These are phyloP conservation scores for Actinomortierella wolfii DNA, from an alignment of 371 early-diverging fungal species.

Conservation along the genomic window DNA sequence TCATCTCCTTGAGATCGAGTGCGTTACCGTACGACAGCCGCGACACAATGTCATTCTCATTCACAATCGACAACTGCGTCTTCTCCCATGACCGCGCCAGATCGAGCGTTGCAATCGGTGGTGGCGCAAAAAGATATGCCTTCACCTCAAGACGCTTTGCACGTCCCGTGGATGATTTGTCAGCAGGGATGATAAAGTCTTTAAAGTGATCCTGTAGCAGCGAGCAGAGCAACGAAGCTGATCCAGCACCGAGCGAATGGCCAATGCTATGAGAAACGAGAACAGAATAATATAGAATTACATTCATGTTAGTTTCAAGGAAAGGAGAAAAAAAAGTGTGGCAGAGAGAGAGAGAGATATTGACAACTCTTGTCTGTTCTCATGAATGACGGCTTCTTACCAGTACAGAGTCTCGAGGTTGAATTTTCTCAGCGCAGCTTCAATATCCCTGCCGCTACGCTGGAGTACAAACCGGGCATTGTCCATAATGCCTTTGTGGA, in stretches of 20 bases:
- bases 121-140: conserved; percentile 63
- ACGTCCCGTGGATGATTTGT: conserved; percentile 15
- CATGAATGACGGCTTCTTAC: conserved; percentile 6
- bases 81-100: conserved; percentile 67
- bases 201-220: conserved; percentile 40
- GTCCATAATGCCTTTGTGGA: conserved; percentile 83
- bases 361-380: no score
- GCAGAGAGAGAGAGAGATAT: neutral
- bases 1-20: conserved; percentile 65
- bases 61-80: conserved; percentile 75
- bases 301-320: no score
- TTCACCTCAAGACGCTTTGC: conserved; percentile 48
- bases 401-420: conserved; percentile 44
- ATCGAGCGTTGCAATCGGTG: conserved; percentile 73
- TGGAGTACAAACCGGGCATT: conserved; percentile 69
- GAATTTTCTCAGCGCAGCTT: conserved; percentile 38
- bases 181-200: conserved; percentile 7
- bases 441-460: conserved; percentile 40
- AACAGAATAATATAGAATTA: no score
- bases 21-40: conserved; percentile 77
- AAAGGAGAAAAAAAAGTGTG: neutral
- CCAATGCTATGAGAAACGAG: conserved; percentile 66
- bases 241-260: conserved; percentile 82
- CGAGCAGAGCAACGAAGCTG: conserved; percentile 71
- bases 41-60: conserved; percentile 77